Evolutionary conservation across 805 yeast genomes (phyloP).

Genomic region (Wickerhamomyces pijperi): DNA sequence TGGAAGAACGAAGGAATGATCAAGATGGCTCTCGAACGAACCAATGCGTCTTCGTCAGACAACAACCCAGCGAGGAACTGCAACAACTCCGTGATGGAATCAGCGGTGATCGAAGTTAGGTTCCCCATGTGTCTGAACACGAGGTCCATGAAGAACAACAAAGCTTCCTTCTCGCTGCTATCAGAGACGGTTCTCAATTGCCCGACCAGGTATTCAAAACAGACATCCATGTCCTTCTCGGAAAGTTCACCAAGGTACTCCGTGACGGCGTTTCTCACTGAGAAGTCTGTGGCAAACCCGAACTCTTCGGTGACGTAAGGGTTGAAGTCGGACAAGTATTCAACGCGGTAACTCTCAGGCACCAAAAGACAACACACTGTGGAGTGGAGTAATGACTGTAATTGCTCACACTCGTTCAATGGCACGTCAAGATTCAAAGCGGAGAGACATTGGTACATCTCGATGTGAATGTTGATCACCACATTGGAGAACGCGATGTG

Average conservation of each 20-base stretch:
- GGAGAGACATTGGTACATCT: constrained; percentile 23
- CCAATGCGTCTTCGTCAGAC: constrained; percentile 22
- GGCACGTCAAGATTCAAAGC: constrained; percentile 1
- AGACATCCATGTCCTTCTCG: constrained; percentile 24
- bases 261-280: constrained; percentile 49
- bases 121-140: constrained; percentile 33
- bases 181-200: constrained; percentile 9
- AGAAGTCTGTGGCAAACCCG: constrained; percentile 46
- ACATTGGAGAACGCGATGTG: constrained; percentile 5
- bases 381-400: constrained; percentile 2
- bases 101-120: constrained; percentile 14
- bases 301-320: constrained; percentile 62
- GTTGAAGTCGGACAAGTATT: constrained; percentile 55
- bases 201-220: constrained; percentile 7
- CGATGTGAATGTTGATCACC: constrained; percentile 19
- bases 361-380: constrained; percentile 9
- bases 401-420: background rate
- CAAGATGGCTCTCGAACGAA: constrained; percentile 38
- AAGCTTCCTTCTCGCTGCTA: constrained; percentile 36
- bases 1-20: constrained; percentile 47
- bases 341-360: constrained; percentile 26
- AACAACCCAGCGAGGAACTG: constrained; percentile 6
- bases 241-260: constrained; percentile 45
- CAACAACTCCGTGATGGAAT: constrained; percentile 7
- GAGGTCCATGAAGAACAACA: constrained; percentile 40